Evolutionary conservation across 495 filamentous ascomycete species (phyloP).

Genomic region (Penicillium subrubescens): DNA sequence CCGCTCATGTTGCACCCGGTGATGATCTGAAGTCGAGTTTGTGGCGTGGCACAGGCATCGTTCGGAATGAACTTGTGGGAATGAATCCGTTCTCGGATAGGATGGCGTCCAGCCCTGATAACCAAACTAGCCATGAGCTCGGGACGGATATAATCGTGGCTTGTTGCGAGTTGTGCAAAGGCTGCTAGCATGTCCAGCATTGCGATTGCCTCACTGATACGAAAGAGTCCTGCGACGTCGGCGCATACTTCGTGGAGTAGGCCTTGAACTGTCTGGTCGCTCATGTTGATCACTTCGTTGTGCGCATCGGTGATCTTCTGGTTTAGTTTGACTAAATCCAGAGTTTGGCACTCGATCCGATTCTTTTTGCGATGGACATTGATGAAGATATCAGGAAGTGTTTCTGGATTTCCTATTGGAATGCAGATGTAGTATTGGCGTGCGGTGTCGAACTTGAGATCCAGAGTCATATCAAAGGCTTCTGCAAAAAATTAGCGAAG

Average conservation of each 20-base stretch:
- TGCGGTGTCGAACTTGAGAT: slow-evolving; percentile 73
- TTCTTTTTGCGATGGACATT: slow-evolving; percentile 74
- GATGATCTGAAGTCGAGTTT: slow-evolving; percentile 85
- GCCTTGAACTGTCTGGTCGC: slow-evolving; percentile 64
- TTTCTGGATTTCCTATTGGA: slow-evolving; percentile 60
- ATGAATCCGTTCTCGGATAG: slow-evolving; percentile 76
- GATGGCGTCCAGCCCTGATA: slow-evolving; percentile 81
- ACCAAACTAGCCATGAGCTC: slow-evolving; percentile 73
- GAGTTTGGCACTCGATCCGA: slow-evolving; percentile 80
- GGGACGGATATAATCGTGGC: slow-evolving; percentile 78
- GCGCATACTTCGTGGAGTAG: slow-evolving; percentile 67
- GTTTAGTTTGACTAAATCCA: slow-evolving; percentile 77
- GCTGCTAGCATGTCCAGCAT: slow-evolving; percentile 88
- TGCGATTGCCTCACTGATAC: slow-evolving; percentile 82
- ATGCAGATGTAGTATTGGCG: slow-evolving; percentile 84
- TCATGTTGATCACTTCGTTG: slow-evolving; percentile 78
- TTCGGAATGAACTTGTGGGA: slow-evolving; percentile 76
- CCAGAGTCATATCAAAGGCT: slow-evolving; percentile 58
- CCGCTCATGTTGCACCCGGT: slow-evolving; percentile 99
- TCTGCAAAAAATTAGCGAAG: slow-evolving; percentile 45
- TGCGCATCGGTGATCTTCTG: slow-evolving; percentile 76
- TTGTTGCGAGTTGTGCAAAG: slow-evolving; percentile 78
- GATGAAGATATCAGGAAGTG: slow-evolving; percentile 72
- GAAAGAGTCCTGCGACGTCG: slow-evolving; percentile 71
- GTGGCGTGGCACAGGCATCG: slow-evolving; percentile 78